A percentile compares a stretch with the other conserved stretches of the same genome.
phyloP scores from a whole-genome alignment of 345 rosid species.

The Citropsis articulata region DNA sequence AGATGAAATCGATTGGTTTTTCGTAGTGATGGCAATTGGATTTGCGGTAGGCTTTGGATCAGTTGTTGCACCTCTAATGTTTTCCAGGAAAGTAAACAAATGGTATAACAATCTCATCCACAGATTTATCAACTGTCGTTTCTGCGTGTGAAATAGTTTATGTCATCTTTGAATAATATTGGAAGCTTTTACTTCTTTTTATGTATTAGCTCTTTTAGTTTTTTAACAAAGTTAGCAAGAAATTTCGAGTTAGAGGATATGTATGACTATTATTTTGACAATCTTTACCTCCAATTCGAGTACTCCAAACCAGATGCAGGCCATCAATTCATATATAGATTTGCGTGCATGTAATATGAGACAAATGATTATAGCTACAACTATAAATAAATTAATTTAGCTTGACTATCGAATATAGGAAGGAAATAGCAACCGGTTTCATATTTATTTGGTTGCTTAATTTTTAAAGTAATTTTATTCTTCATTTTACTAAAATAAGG shows the following conservation, averaged over 20 bases:
- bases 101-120: slow-evolving; percentile 32
- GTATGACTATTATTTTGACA: no score
- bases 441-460: no score
- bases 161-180: neutral
- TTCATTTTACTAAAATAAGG: no score
- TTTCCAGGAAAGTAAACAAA: slow-evolving; percentile 25
- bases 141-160: neutral
- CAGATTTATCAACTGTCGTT: slow-evolving; percentile 23
- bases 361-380: no score
- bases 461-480: no score
- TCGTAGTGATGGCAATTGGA: neutral
- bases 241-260: neutral
- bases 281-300: no score
- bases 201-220: neutral
- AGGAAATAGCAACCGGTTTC: no score
- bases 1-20: neutral
- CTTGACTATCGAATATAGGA: no score
- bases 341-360: no score
- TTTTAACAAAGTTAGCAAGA: neutral
- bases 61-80: slow-evolving; percentile 30
- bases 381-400: no score
- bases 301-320: no score
- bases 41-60: slow-evolving; percentile 42
- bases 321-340: no score
- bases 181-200: neutral